Percentiles rank a stretch among this genome's conserved stretches.
Evolutionary conservation across 2,329 filamentous ascomycete genomes (phyloP).

Genomic region (Hymenoscyphus infarciens): DNA sequence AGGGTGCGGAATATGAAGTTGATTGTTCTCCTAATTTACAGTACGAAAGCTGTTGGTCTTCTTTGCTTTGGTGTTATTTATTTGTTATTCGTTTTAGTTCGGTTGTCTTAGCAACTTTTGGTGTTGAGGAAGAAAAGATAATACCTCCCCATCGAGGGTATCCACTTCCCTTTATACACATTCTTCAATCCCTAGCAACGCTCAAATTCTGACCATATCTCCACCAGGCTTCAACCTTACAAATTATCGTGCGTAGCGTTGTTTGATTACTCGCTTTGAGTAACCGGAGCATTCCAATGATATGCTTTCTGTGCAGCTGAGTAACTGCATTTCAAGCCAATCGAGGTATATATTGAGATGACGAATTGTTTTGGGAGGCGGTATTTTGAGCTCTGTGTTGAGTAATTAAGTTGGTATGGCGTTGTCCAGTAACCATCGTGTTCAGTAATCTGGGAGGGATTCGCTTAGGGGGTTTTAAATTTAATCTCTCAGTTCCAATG

Average conservation of each 20-base stretch:
- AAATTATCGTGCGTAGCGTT: neutral
- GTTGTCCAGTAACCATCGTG: neutral
- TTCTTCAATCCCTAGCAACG: neutral
- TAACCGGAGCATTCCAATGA: neutral
- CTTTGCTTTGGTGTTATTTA: too few relatives aligned
- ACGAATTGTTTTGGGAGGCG: neutral
- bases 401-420: neutral
- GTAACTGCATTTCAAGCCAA: neutral
- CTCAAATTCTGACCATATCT: neutral
- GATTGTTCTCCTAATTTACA: too few relatives aligned
- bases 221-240: neutral
- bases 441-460: constrained; percentile 1
- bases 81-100: neutral
- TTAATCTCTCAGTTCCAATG: too few relatives aligned
- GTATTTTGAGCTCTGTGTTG: neutral
- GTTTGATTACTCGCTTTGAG: neutral
- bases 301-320: neutral
- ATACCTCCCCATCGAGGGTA: neutral
- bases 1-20: neutral
- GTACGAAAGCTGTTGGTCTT: too few relatives aligned
- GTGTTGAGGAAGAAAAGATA: neutral
- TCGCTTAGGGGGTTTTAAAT: too few relatives aligned
- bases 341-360: neutral
- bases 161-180: neutral
- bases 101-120: neutral